A percentile compares a stretch with the other conserved stretches of the same genome.
These are phyloP conservation scores for Zelonia costaricensis DNA, from an alignment of 208 protist species.

Conservation along the genomic window DNA sequence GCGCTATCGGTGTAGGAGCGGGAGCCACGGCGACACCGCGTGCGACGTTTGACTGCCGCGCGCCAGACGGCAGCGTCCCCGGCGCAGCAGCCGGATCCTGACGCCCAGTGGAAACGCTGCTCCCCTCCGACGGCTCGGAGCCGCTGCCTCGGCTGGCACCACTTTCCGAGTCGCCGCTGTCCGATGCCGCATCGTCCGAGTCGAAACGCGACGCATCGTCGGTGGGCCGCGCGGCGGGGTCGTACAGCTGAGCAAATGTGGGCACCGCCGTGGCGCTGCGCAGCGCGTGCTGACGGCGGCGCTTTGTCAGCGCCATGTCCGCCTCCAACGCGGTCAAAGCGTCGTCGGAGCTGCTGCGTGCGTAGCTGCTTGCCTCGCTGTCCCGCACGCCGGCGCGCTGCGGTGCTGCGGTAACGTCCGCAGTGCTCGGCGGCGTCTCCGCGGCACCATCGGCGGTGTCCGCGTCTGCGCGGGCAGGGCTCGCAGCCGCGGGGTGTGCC, in stretches of 20 bases:
- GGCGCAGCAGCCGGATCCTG: no score
- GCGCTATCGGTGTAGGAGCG: no score
- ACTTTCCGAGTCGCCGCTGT: background rate
- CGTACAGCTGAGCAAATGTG: conserved; percentile 52
- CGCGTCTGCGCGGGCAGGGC: background rate
- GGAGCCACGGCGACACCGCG: no score
- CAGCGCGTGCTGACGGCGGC: conserved; percentile 34
- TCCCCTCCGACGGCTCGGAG: no score
- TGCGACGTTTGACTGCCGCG: no score
- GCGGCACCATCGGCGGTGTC: background rate
- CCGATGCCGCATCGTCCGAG: background rate
- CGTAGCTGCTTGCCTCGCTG: no score
- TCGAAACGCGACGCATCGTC: no score
- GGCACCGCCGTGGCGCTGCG: conserved; percentile 8
- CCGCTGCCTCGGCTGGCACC: no score
- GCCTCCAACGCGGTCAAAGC: conserved; percentile 44
- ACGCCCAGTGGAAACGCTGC: no score
- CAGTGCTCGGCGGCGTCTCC: background rate
- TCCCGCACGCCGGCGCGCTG: no score
- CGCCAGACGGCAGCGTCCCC: no score
- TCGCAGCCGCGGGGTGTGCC: background rate
- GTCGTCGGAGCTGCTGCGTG: conserved; percentile 31
- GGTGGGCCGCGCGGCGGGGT: conserved; percentile 13
- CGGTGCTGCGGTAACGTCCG: no score
- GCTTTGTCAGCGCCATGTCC: conserved; percentile 40